Evolutionary conservation across 257 asterid species (phyloP).

Genomic region (Nicotiana tomentosiformis): DNA sequence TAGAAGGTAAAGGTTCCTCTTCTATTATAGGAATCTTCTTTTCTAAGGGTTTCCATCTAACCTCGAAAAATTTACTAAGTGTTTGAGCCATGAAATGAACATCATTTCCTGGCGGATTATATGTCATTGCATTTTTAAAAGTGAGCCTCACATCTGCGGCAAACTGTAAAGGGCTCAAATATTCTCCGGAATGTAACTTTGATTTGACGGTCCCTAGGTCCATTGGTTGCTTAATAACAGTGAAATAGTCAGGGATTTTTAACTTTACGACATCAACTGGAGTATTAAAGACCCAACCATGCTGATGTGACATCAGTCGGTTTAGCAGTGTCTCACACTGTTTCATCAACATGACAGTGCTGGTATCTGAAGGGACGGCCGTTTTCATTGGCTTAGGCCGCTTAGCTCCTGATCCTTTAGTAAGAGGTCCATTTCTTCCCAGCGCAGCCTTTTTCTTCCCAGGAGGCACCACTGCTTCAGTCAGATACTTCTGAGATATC

Average conservation of each 20-base stretch:
- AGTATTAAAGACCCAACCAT: constrained; percentile 54
- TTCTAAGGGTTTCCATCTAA: constrained; percentile 60
- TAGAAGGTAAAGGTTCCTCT: constrained; percentile 8
- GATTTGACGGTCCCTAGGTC: constrained; percentile 73
- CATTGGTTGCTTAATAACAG: constrained; percentile 82
- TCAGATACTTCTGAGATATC: constrained; percentile 28
- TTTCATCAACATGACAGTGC: constrained; percentile 47
- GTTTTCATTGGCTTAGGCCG: constrained; percentile 35
- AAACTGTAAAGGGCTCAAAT: constrained; percentile 51
- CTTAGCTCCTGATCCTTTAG: constrained; percentile 43
- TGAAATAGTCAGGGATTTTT: constrained; percentile 68
- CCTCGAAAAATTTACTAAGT: constrained; percentile 56
- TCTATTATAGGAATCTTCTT: constrained; percentile 28
- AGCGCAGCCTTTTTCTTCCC: constrained; percentile 44
- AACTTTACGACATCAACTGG: constrained; percentile 69
- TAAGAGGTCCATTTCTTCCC: constrained; percentile 53
- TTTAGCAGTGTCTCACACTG: constrained; percentile 55
- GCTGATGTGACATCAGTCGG: constrained; percentile 50
- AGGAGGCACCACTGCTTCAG: constrained; percentile 19
- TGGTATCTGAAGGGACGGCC: constrained; percentile 26
- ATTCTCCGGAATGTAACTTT: constrained; percentile 50
- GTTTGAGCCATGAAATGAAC: constrained; percentile 62
- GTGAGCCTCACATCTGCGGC: constrained; percentile 77
- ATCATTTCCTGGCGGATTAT: constrained; percentile 77
- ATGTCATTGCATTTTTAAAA: constrained; percentile 81